Base-by-base conservation (phyloP, 1,139 yeast species). In the Kodamaea derodonti region DNA sequence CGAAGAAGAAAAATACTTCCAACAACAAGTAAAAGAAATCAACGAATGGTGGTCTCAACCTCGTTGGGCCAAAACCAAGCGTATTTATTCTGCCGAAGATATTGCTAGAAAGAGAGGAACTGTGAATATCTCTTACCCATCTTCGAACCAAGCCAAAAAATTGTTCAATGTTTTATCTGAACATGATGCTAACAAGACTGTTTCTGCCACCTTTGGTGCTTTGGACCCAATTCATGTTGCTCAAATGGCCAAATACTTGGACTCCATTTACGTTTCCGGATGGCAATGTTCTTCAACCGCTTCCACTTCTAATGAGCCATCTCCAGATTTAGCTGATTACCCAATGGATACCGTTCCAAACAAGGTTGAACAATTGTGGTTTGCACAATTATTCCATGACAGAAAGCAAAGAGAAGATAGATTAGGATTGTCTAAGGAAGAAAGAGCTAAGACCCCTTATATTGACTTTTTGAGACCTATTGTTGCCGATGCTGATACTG, bases 201-300 rank as follows among this genome's bases (percentile, higher is more conserved):
- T 78, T 32, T 84, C 95, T 15, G 83, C 81, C 72, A 92, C 97
- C 29, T 90, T 87, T 56, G 98, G 98, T 57, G 97, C 97, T 20
- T 74, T 90, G 52, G 98, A 90, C 62, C 97, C 97, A 29, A 84
- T 92, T 48, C 98, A 90, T 58, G 87, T 88, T 50, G 74, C 97
- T 40, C 97, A 90, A 65, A 88, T 90, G 96, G 95, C 95, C 48
- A 86, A 85, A 64, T 86, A 87, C 68, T 73, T 90, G 56, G 98
- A 90, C 64, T 77, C 95, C 17, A 77, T 92, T 51, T 90, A 92
- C 62, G 95, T 90, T 47, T 84, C 95, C 32, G 98, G 98, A 39
- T 90, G 98, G 98, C 97, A 92, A 69, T 88, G 95, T 63, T 88
- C 97, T 35, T 87, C 97, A 24, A 90, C 97, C 34, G 97, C 97